These are phyloP conservation scores for Apiospora arundinis DNA, from an alignment of 2,329 filamentous ascomycete genomes.

Conservation along the genomic window DNA sequence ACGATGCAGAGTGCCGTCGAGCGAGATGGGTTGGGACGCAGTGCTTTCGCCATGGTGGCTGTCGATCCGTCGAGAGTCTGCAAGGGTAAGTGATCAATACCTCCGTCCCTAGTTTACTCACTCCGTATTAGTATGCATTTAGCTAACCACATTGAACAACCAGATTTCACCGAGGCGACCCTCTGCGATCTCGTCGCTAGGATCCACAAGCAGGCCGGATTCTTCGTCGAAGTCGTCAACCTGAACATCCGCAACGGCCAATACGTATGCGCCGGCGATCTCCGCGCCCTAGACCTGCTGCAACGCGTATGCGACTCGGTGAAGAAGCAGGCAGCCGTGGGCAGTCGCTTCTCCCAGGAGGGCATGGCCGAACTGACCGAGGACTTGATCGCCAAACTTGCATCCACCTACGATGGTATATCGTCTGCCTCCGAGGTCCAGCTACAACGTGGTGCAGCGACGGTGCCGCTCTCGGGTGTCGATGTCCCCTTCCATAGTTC, in stretches of 20 bases:
- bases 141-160: background rate
- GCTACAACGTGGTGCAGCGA: constrained; percentile 36
- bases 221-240: constrained; percentile 43
- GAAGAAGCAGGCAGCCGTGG: background rate
- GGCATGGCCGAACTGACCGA: constrained; percentile 23
- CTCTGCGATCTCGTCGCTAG: constrained; percentile 34
- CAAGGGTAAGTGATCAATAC: constrained; percentile 19
- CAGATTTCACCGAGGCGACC: constrained; percentile 33
- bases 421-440: constrained; percentile 24
- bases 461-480: constrained; percentile 39
- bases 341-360: constrained; percentile 41
- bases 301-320: constrained; percentile 66
- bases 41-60: constrained; percentile 38
- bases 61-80: constrained; percentile 37
- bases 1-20: constrained; percentile 42
- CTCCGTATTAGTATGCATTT: background rate
- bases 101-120: no score
- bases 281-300: constrained; percentile 32
- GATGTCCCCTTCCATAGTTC: constrained; percentile 43
- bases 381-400: constrained; percentile 19
- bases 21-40: constrained; percentile 34
- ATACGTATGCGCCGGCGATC: constrained; percentile 48
- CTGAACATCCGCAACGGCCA: constrained; percentile 40
- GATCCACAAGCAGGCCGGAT: constrained; percentile 32
- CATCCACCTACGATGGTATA: background rate